A percentile compares a stretch with the other conserved stretches of the same genome.
These are phyloP conservation scores for Teunomyces gatunensis DNA, from an alignment of 805 yeast genomes.

Conservation along the genomic window DNA sequence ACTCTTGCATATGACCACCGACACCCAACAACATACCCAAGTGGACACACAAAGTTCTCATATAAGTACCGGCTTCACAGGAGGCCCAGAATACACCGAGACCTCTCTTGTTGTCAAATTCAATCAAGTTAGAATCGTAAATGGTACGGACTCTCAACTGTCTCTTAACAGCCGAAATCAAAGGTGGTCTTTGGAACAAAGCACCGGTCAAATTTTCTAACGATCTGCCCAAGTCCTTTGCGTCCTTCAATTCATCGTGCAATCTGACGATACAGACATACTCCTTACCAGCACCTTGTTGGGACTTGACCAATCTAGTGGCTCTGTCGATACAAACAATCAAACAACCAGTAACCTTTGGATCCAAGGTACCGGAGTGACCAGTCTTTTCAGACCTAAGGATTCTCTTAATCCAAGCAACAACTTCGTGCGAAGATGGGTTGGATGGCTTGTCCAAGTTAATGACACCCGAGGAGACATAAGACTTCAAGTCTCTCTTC, in stretches of 20 bases:
- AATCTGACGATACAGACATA: constrained; percentile 96
- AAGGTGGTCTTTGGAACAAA: constrained; percentile 97
- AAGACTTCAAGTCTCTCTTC: constrained; percentile 88
- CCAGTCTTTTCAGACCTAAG: constrained; percentile 96
- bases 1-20: constrained; percentile 99
- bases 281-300: constrained; percentile 99
- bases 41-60: constrained; percentile 99
- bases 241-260: constrained; percentile 89
- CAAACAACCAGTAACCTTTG: constrained; percentile 97
- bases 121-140: constrained; percentile 92
- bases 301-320: constrained; percentile 95
- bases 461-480: constrained; percentile 92
- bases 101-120: constrained; percentile 95
- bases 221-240: constrained; percentile 81
- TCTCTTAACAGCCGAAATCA: constrained; percentile 98
- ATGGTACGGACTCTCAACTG: constrained; percentile 97
- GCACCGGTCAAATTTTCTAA: constrained; percentile 98
- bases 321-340: constrained; percentile 98
- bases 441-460: constrained; percentile 97
- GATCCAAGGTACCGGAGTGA: constrained; percentile 98
- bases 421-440: constrained; percentile 98
- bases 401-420: constrained; percentile 97
- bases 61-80: constrained; percentile 99
- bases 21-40: constrained; percentile 97
- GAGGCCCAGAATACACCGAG: constrained; percentile 99